Evolutionary conservation across 139 green algal species (phyloP), one percentile per base, ranked within the genome.

Genomic region (Desmodesmus armatus): DNA sequence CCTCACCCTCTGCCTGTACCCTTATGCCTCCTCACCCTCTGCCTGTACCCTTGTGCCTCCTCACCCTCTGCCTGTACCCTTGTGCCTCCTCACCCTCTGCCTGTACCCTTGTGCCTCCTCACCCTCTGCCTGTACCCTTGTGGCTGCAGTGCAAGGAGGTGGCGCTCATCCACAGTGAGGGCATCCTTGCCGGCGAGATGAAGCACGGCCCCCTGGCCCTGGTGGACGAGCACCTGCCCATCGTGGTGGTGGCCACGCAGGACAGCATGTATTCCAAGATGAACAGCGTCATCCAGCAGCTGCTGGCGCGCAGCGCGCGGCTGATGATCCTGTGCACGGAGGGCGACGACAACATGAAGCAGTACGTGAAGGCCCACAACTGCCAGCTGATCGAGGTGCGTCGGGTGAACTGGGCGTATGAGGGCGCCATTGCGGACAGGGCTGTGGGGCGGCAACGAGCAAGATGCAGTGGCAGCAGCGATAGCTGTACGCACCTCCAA

Each of bases 141-240:
- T 19, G 27, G 3, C 78, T 29, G 31, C 90, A 94, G 91, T 85
- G 94, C 17, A 98, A 99, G 90, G 96, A 99, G 89, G 95, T 99
- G 19, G 94, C 95, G 4, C 92, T 98, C 37, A 97, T 98, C 88
- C 97, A 99, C 93, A 96, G 90, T 44, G 97, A 99, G 86, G 97
- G 97, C 84, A 98, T 99, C 82, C 90, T 99, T 63, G 96, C 97
- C n/a, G 97, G 97, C 0, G 97, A 99, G 92, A 98, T 99, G 94
- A 99, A 99, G 94, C 97, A 99, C 88, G 97, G 97, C 0, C 96
- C 97, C 2, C 92, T 99, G 63, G 97, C 97, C 29, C 91, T 99
- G 17, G 95, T 99, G 41, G 97, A 99, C 79, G 94, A 98, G 86
- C 92, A 90, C 41, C 88, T 99, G 90, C 96, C 97, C 60, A 95